These are phyloP conservation scores for Candida awuae DNA, from an alignment of 805 yeast genomes.

Conservation along the genomic window DNA sequence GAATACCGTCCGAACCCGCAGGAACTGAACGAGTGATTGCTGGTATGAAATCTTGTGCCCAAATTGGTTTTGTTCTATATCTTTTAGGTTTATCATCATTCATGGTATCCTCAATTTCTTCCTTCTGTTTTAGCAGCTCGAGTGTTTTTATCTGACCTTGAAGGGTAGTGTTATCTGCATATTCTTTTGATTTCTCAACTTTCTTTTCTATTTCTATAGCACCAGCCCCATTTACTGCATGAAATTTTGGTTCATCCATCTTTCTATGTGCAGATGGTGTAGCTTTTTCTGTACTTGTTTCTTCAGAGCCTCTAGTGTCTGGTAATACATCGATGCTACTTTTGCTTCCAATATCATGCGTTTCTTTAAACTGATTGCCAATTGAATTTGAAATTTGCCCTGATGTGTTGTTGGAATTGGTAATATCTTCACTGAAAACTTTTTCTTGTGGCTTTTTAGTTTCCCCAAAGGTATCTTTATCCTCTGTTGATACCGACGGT, in stretches of 20 bases:
- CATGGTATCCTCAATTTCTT: slow-evolving; percentile 9
- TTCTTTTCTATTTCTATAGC: not conserved
- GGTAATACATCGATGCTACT: slow-evolving; percentile 32
- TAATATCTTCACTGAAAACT: no score
- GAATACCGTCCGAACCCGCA: slow-evolving; percentile 1
- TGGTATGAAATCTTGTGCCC: slow-evolving; percentile 76
- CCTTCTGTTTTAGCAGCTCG: slow-evolving; percentile 26
- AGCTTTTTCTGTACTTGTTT: slow-evolving; percentile 9
- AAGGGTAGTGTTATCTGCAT: slow-evolving; percentile 7
- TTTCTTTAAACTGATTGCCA: not conserved
- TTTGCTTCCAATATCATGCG: slow-evolving; percentile 13
- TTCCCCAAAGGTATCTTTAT: not conserved
- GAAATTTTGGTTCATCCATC: slow-evolving; percentile 29
- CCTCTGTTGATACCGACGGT: slow-evolving; percentile 2
- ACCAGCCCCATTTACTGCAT: slow-evolving; percentile 12
- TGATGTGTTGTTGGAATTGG: no score
- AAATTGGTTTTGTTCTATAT: slow-evolving; percentile 60
- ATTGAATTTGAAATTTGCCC: not conserved
- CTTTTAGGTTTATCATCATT: slow-evolving; percentile 44
- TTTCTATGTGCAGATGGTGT: not conserved
- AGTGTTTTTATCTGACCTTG: slow-evolving; percentile 23
- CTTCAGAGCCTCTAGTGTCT: slow-evolving; percentile 39
- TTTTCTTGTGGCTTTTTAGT: not conserved
- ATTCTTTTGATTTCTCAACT: not conserved
- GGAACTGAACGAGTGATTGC: slow-evolving; percentile 13